These are phyloP conservation scores for Hyaloscypha hepaticicola DNA, from an alignment of 495 filamentous ascomycete genomes.

Conservation along the genomic window DNA sequence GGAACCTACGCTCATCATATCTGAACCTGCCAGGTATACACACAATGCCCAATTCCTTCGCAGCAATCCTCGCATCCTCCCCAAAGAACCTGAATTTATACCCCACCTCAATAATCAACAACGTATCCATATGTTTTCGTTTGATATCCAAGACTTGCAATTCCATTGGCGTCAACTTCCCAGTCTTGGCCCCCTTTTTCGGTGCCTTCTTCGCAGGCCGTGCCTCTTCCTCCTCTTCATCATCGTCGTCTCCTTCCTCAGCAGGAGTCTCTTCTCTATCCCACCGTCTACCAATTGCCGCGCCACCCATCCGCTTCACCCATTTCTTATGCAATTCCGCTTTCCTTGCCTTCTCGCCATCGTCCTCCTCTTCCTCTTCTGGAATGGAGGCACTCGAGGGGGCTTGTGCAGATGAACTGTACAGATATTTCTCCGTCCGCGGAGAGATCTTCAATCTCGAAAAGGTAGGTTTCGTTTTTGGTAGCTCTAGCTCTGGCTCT, in stretches of 20 bases:
- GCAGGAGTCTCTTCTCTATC: constrained; percentile 51
- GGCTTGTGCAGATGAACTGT: constrained; percentile 35
- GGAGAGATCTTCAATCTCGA: constrained; percentile 21
- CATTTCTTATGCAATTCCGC: constrained; percentile 82
- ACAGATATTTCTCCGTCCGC: constrained; percentile 48
- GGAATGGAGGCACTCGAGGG: constrained; percentile 34
- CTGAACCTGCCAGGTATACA: constrained; percentile 95
- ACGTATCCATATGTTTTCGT: constrained; percentile 81
- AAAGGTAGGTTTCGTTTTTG: not conserved
- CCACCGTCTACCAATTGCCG: constrained; percentile 59
- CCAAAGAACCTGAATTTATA: constrained; percentile 99
- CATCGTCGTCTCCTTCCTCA: constrained; percentile 46
- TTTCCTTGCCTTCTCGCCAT: constrained; percentile 46
- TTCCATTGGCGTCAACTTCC: constrained; percentile 93
- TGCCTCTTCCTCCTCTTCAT: constrained; percentile 54
- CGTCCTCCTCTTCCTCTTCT: constrained; percentile 50
- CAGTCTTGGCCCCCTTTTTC: constrained; percentile 71
- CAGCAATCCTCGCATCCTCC: constrained; percentile 89
- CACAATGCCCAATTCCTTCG: constrained; percentile 90
- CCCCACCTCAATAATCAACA: constrained; percentile 90
- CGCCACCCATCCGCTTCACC: constrained; percentile 81
- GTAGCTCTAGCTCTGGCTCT: no score
- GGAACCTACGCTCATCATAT: constrained; percentile 78
- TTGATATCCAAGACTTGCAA: constrained; percentile 93
- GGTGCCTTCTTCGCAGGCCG: constrained; percentile 45